Percentiles rank a stretch among this genome's conserved stretches.
phyloP scores from a whole-genome alignment of 2,329 filamentous ascomycete species.

The Magnaporthiopsis rhizophila region DNA sequence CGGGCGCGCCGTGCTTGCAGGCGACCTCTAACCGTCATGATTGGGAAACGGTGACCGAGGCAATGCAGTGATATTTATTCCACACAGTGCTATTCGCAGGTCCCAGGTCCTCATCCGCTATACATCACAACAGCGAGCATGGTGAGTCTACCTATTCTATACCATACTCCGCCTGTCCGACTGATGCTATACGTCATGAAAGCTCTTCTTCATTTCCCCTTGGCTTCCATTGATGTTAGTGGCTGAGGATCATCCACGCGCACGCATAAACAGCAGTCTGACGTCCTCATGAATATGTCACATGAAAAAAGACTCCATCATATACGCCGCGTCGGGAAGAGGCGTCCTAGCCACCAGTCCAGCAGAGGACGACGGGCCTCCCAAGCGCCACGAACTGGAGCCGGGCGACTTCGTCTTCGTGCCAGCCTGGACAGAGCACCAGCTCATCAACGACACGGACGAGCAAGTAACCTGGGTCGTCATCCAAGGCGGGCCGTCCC shows the following conservation, averaged over 20 bases:
- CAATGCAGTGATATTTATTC: background rate
- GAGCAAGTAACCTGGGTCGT: conserved; percentile 57
- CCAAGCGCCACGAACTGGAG: conserved; percentile 46
- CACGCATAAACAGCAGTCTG: conserved; percentile 6
- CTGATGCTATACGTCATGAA: background rate
- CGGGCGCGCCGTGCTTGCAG: background rate
- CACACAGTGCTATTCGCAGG: conserved; percentile 52
- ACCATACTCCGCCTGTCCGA: background rate
- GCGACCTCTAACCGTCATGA: background rate
- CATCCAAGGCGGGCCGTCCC: conserved; percentile 51
- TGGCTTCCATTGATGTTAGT: background rate
- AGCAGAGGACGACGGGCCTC: conserved; percentile 35
- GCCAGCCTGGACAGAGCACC: conserved; percentile 63
- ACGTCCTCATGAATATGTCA: background rate
- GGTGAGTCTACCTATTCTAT: conserved; percentile 30
- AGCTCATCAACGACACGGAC: conserved; percentile 58
- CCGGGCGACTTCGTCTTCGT: conserved; percentile 64
- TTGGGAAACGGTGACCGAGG: background rate
- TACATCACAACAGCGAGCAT: conserved; percentile 65
- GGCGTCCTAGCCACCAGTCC: conserved; percentile 53
- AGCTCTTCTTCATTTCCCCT: background rate
- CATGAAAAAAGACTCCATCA: conserved; percentile 49
- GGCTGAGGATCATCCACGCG: background rate
- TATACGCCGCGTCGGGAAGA: conserved; percentile 55
- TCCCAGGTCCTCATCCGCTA: conserved; percentile 50